Evolutionary conservation across 2,329 filamentous ascomycete species (phyloP).

Genomic region (Verticillium tricorpus): DNA sequence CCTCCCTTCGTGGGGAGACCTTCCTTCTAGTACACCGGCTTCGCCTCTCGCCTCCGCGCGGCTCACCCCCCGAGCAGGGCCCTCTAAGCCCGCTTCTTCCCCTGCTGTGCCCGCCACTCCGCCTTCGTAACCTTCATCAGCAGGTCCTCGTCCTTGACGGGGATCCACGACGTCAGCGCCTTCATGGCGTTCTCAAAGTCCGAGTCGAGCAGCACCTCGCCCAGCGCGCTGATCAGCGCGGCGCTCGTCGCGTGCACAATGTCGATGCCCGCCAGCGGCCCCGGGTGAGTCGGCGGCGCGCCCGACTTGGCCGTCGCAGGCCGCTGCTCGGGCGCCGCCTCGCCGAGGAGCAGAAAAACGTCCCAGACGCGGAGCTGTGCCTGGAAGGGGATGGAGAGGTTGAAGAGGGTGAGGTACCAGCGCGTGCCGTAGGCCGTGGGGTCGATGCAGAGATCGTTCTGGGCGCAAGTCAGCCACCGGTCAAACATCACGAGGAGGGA

Average conservation of each 20-base stretch:
- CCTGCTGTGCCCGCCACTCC: constrained; percentile 70
- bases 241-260: constrained; percentile 86
- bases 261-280: constrained; percentile 61
- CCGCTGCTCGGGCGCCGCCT: constrained; percentile 47
- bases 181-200: constrained; percentile 99
- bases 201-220: constrained; percentile 82
- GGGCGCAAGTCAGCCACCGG: constrained; percentile 6
- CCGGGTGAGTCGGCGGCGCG: constrained; percentile 1
- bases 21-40: not conserved
- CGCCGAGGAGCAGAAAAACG: constrained; percentile 91
- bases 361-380: constrained; percentile 97
- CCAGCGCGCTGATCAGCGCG: constrained; percentile 84
- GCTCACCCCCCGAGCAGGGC: constrained; percentile 42
- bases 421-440: constrained; percentile 91
- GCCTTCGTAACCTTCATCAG: constrained; percentile 86
- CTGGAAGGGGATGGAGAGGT: constrained; percentile 90
- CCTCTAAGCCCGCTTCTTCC: constrained; percentile 35
- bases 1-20: too few relatives aligned
- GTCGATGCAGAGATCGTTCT: constrained; percentile 75
- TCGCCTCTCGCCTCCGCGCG: not conserved
- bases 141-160: constrained; percentile 88
- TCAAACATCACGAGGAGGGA: not conserved
- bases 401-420: constrained; percentile 98
- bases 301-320: constrained; percentile 6
- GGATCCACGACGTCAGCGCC: constrained; percentile 87